phyloP scores from a whole-genome alignment of 345 rosid species.

The Toxicodendron radicans region DNA sequence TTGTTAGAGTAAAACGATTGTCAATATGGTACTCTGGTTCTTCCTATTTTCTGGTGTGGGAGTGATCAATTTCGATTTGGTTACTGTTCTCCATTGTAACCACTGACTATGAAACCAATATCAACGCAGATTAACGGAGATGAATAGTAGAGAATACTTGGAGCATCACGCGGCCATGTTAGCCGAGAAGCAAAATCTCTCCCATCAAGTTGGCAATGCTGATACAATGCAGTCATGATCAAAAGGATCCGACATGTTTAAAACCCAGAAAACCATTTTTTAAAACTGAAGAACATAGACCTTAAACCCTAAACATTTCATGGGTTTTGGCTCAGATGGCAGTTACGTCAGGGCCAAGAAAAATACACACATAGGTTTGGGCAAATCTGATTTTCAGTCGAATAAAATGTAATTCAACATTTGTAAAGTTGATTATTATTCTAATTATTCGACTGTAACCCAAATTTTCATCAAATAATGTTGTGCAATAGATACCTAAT shows the following conservation, averaged over 20 bases:
- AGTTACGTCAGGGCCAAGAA: no score
- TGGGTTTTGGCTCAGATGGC: not conserved
- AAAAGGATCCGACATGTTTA: not conserved
- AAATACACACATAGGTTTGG: not conserved
- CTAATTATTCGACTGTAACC: not conserved
- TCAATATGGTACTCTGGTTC: no score
- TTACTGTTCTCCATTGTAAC: not conserved
- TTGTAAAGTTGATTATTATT: not conserved
- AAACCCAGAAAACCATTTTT: not conserved
- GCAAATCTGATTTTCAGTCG: not conserved
- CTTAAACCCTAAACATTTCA: no score
- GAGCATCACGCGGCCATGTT: conserved; percentile 58
- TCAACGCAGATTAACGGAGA: conserved; percentile 74
- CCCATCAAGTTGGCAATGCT: conserved; percentile 7
- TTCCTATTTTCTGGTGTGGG: no score
- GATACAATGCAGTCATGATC: conserved; percentile 6
- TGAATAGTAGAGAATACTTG: conserved; percentile 95
- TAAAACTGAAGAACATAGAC: not conserved
- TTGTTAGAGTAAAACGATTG: no score
- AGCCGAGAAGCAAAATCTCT: conserved; percentile 32
- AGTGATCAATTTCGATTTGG: not conserved
- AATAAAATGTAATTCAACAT: conserved; percentile 15
- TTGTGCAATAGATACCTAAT: not conserved
- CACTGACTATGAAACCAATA: not conserved
- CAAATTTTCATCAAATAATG: not conserved